Conservation (phyloP, 768 basidiomycete genomes). For the Pleurotus cornucopiae region DNA sequence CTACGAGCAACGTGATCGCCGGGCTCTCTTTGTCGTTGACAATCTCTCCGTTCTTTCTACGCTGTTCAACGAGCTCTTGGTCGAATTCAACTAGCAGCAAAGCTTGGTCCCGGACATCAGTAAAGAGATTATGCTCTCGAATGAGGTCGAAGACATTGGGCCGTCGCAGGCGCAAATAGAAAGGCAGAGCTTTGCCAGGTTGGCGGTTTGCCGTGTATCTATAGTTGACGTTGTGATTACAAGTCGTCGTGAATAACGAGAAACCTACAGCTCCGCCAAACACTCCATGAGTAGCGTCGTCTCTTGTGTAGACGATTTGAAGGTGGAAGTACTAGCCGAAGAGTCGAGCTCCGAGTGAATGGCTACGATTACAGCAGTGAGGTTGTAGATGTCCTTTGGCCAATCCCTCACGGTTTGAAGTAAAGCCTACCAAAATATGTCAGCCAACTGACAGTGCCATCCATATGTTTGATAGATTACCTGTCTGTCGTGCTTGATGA, state of each 20-base stretch:
- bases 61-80: conserved; percentile 71
- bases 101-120: conserved; percentile 92
- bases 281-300: conserved; percentile 85
- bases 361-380: conserved; percentile 83
- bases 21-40: conserved; percentile 49
- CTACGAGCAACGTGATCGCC: conserved; percentile 83
- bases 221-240: background rate
- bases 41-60: conserved; percentile 36
- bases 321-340: conserved; percentile 44
- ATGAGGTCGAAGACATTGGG: conserved; percentile 95
- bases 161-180: conserved; percentile 78
- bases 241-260: background rate
- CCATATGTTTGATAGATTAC: conserved; percentile 28
- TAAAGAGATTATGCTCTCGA: conserved; percentile 88
- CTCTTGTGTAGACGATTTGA: conserved; percentile 37
- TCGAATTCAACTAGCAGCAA: conserved; percentile 93
- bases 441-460: background rate
- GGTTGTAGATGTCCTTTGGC: conserved; percentile 90
- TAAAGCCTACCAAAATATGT: conserved; percentile 47
- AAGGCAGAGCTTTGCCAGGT: conserved; percentile 91
- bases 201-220: conserved; percentile 88
- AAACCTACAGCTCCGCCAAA: conserved; percentile 78
- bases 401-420: conserved; percentile 79
- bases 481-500: conserved; percentile 70
- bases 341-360: conserved; percentile 80